phyloP scores from a whole-genome alignment of 305 asterid genomes.

The Lippia alba region DNA sequence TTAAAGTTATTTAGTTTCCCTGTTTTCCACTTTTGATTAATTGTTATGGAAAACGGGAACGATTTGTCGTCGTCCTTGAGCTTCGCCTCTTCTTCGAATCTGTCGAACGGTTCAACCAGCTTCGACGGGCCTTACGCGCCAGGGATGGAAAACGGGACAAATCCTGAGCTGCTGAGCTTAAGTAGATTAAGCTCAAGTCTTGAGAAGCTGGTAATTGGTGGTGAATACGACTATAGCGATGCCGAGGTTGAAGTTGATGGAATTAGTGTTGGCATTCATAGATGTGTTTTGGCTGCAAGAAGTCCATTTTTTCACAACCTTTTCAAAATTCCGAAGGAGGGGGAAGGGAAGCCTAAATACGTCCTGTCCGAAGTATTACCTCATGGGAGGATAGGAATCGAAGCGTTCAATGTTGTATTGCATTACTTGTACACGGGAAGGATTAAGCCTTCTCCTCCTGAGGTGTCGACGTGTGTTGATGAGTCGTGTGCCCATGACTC shows the following conservation, averaged over 20 bases:
- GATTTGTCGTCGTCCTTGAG: slow-evolving; percentile 61
- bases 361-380: slow-evolving; percentile 57
- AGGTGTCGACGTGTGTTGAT: slow-evolving; percentile 83
- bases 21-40: not conserved
- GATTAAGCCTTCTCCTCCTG: slow-evolving; percentile 60
- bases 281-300: slow-evolving; percentile 80
- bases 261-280: slow-evolving; percentile 57
- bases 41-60: slow-evolving; percentile 61
- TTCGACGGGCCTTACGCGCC: slow-evolving; percentile 34
- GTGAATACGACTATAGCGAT: slow-evolving; percentile 69
- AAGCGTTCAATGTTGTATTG: slow-evolving; percentile 68
- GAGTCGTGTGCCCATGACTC: slow-evolving; percentile 75
- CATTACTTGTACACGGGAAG: slow-evolving; percentile 78
- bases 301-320: slow-evolving; percentile 66
- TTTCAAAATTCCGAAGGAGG: slow-evolving; percentile 44
- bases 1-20: slow-evolving; percentile 1
- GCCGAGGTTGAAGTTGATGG: slow-evolving; percentile 79
- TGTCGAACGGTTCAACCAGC: slow-evolving; percentile 59
- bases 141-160: slow-evolving; percentile 47
- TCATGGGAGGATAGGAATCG: slow-evolving; percentile 57
- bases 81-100: slow-evolving; percentile 58
- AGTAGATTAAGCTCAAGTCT: slow-evolving; percentile 59
- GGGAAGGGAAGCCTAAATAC: slow-evolving; percentile 63
- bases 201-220: slow-evolving; percentile 60
- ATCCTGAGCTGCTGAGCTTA: slow-evolving; percentile 60